Evolutionary conservation across 805 yeast genomes (phyloP), one percentile per base, ranked within the genome.

Genomic region (Cyberlindnera petersonii): DNA sequence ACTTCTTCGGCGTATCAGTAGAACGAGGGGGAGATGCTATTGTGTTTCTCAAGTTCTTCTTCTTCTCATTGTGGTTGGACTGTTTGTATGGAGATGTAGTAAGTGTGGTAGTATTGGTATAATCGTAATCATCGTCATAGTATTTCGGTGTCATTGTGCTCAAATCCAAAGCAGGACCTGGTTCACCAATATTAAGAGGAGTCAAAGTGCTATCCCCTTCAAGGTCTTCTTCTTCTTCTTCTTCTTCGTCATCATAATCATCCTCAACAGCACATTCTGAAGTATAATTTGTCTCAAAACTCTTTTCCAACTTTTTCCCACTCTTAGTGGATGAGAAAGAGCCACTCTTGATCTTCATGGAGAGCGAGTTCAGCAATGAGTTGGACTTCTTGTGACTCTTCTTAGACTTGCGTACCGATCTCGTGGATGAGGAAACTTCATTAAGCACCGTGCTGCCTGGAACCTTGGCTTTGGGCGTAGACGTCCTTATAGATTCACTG

Each of bases 101-200:
- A 11, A 15, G 9, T 26, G 15, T 21, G 9, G 18, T 21, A 14
- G 14, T 31, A 30, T 28, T 30, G 24, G 21, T 23, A 31, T 26
- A 33, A 22, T 63, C 93, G 84, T 53, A 89, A 81, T 49, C 93
- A 82, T 55, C 86, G 78, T 47, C 94, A 83, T 46, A 37, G 14
- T 35, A 40, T 37, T 47, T 52, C 35, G 56, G 52, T 0, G 50
- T 49, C 54, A 46, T 53, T 9, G 56, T 51, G 3, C 48, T 43
- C 26, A 50, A 28, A 31, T 55, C 56, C 16, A 55, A 35, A 9
- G 45, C 53, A 9, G 60, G 60, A 9, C 59, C 59, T 6, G 60
- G 59, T 26, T 54, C 59, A 26, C 58, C 60, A 24, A 56, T 42
- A 33, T 52, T 49, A 26, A 47, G 43, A 1, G 56, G 56, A 2